Evolutionary conservation across 164 flowering plant species (phyloP), one percentile per base, ranked within the genome.

Genomic region (Platanus orientalis): DNA sequence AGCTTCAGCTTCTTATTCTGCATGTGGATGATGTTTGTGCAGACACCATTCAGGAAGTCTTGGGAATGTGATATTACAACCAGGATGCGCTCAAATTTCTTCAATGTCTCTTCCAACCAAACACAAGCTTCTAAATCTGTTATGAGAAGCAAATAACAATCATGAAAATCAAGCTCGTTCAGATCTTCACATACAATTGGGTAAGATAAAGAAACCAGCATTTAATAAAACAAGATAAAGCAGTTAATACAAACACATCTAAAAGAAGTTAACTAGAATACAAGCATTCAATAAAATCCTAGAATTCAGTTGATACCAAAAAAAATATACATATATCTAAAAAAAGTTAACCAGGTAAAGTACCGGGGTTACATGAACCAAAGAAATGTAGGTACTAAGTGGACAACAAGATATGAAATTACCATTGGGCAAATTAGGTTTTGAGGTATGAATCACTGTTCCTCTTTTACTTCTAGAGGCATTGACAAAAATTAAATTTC

Each of bases 111-210:
- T 73, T 94, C 98, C 79, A 94, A 70, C 97, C 98, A 94, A 60
- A 94, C 97, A 76, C 98, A 94, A 34, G 98, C 98, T 76, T 94
- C 98, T 30, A 94, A 67, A 76, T 94, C 98, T 90, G 91, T 65
- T 20, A 36, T 24, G 24, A 24, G 54, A 28, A 16, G 29, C 26
- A 51, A 27, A 53, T 9, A 53, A 53, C 6, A 53, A 53, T 53
- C 6, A 27, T 12, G 34, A 51, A 24, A 4, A 34, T 34, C 39
- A 4, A 34, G 39, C 51, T 49, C n/a, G n/a, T n/a, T n/a, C n/a
- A n/a, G n/a, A n/a, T n/a, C 25, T 53, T 21, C 36, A 14, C 44
- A 51, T 45, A 40, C 20, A 10, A 40, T 6, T 20, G 10, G 13
- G 42, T 28, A 2, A 17, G 3, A 42, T 16, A 28, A 27, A 53